Percentiles rank a stretch among this genome's conserved stretches.
Conservation (phyloP, 2,329 filamentous ascomycete genomes). For the Magnaporthales sp. region DNA sequence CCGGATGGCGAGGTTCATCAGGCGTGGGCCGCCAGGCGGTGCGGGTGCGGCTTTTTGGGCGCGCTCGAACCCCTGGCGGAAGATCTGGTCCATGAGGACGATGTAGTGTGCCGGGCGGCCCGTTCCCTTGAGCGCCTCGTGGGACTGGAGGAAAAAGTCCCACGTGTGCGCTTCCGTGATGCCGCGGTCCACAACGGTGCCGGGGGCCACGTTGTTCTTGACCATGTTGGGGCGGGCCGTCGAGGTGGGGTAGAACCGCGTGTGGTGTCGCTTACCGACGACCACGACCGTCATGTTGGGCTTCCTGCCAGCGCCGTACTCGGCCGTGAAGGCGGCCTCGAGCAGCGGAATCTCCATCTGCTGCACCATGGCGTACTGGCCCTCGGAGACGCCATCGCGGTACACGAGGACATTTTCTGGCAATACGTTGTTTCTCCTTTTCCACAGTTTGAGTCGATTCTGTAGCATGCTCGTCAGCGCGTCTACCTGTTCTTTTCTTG, state of each 20-base stretch:
- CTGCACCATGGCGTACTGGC: conserved; percentile 66
- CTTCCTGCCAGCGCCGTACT: conserved; percentile 21
- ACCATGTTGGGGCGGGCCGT: conserved; percentile 37
- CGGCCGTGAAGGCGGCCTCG: conserved; percentile 45
- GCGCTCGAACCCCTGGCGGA: conserved; percentile 27
- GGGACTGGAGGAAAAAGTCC: conserved; percentile 82
- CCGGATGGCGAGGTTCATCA: not conserved
- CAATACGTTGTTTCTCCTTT: conserved; percentile 39
- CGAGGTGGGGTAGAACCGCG: conserved; percentile 63
- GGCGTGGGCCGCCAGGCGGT: not conserved
- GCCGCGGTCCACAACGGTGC: conserved; percentile 79
- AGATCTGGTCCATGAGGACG: conserved; percentile 62
- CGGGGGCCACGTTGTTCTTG: conserved; percentile 59
- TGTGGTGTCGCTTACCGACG: conserved; percentile 84
- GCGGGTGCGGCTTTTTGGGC: not conserved
- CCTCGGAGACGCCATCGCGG: conserved; percentile 82
- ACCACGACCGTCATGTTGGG: conserved; percentile 67
- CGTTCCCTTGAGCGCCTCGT: conserved; percentile 58
- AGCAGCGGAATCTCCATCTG: conserved; percentile 59
- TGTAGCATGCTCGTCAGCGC: not conserved
- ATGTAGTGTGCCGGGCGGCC: conserved; percentile 78
- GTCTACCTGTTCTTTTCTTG: not conserved
- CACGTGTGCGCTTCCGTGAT: conserved; percentile 67
- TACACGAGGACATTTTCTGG: conserved; percentile 77
- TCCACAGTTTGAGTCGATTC: conserved; percentile 42